Evolutionary conservation across 345 rosid species (phyloP), one percentile per base, ranked within the genome.

Genomic region (Luvunga scandens): DNA sequence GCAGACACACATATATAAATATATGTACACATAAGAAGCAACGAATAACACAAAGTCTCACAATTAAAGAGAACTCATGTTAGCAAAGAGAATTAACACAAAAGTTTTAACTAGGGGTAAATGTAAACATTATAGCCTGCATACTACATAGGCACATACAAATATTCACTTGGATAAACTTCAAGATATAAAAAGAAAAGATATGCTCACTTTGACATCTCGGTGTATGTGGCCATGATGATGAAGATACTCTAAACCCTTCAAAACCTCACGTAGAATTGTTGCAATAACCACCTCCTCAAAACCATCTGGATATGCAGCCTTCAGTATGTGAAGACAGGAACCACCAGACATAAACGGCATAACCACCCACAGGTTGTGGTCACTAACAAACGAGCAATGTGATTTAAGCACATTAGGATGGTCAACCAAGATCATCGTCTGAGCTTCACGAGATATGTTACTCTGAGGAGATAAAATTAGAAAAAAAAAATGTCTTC

Each of bases 301-400:
- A 77, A 96, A 96, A 59, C 98, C 99, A 80, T 94, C 97, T 48
- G 98, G 90, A 84, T 90, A 86, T 10, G 94, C 98, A 72, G 99
- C 99, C 88, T 96, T 96, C 78, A 96, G 73, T 56, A 96, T 94
- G 82, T 96, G 99, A 79, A 94, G 98, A 81, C 97, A 96, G 73
- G 99, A 96, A 25, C 99, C 99, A 45, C 99, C 99, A 64, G 99
- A 81, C 98, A 96, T 96, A 85, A 82, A 96, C 28, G 99, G 98
- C 99, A 96, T 96, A 64, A 94, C 92, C 57, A 96, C 94, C 99
- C 99, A 96, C 77, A 96, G 69, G 81, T 88, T 96, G 73, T 96
- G 99, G 71, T 91, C 98, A 66, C 82, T 90, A 71, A 94, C 99
- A 73, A 96, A 96, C 19, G 98, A 96, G 79, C 99, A 96, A 79